Evolutionary conservation across 176 grass and related monocot species (phyloP).

Genomic region (Cenchrus fungigraminus): DNA sequence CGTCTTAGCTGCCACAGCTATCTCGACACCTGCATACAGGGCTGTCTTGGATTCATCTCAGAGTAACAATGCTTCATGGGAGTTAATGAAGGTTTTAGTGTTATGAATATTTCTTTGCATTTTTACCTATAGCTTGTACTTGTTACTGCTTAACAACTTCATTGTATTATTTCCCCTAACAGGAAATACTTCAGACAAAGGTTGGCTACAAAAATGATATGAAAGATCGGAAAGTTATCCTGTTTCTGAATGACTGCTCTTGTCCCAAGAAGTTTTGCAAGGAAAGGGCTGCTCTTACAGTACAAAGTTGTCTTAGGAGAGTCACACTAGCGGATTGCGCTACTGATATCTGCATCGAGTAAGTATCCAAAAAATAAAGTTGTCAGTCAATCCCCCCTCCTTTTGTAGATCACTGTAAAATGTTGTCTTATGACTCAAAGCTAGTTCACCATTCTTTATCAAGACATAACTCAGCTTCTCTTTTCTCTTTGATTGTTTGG

Average conservation of each 20-base stretch:
- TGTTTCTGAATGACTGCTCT: constrained; percentile 88
- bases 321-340: constrained; percentile 78
- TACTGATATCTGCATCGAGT: constrained; percentile 85
- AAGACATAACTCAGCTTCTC: too few species aligned
- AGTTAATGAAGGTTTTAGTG: constrained; percentile 80
- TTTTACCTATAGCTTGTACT: constrained; percentile 21
- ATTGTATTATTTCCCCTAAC: constrained; percentile 32
- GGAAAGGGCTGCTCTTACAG: constrained; percentile 77
- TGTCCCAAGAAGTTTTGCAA: constrained; percentile 90
- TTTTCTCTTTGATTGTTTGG: too few species aligned
- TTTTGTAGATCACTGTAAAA: neutral
- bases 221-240: constrained; percentile 75
- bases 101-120: constrained; percentile 26
- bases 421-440: too few species aligned
- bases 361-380: constrained; percentile 40
- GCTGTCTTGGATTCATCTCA: constrained; percentile 91
- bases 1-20: constrained; percentile 92
- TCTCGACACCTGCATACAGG: constrained; percentile 86
- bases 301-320: constrained; percentile 76
- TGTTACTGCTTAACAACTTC: constrained; percentile 31
- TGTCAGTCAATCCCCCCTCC: constrained; percentile 15
- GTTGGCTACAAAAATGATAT: constrained; percentile 59
- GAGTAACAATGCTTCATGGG: constrained; percentile 98
- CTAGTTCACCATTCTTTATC: too few species aligned
- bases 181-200: constrained; percentile 83